Evolutionary conservation across 192 early-diverging fungal species (phyloP).

Genomic region (Gonapodya prolifera): DNA sequence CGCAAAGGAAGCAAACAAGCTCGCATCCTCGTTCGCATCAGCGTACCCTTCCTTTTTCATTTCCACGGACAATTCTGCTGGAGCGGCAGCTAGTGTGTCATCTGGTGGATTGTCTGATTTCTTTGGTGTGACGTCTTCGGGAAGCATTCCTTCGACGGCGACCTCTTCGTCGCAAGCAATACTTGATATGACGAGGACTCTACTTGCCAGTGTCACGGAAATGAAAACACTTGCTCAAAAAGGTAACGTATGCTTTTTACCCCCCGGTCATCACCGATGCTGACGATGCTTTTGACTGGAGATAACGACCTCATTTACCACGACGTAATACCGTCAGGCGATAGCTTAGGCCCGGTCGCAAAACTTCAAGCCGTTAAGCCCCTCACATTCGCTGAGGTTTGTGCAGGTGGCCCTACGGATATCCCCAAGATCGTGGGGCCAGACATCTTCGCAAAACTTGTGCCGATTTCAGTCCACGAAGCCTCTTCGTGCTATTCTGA

Average conservation of each 20-base stretch:
- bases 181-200: conserved; percentile 57
- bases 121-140: background rate
- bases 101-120: background rate
- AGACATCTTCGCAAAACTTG: conserved; percentile 77
- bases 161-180: conserved; percentile 25
- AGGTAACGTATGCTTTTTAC: conserved; percentile 19
- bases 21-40: conserved; percentile 54
- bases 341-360: conserved; percentile 20
- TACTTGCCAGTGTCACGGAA: conserved; percentile 45
- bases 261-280: background rate
- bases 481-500: conserved; percentile 87
- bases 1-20: conserved; percentile 74
- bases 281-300: background rate
- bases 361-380: conserved; percentile 74
- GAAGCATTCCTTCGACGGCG: background rate
- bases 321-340: conserved; percentile 65
- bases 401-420: conserved; percentile 48
- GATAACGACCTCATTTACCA: conserved; percentile 98
- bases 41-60: conserved; percentile 40
- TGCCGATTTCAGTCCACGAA: conserved; percentile 91
- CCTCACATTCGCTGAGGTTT: conserved; percentile 58
- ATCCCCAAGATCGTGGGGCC: conserved; percentile 74
- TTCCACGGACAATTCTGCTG: conserved; percentile 18
- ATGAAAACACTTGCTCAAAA: background rate
- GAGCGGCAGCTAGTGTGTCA: background rate